These are phyloP conservation scores for Aspergillus ustus DNA, from an alignment of 2,329 filamentous ascomycete genomes.

Conservation along the genomic window DNA sequence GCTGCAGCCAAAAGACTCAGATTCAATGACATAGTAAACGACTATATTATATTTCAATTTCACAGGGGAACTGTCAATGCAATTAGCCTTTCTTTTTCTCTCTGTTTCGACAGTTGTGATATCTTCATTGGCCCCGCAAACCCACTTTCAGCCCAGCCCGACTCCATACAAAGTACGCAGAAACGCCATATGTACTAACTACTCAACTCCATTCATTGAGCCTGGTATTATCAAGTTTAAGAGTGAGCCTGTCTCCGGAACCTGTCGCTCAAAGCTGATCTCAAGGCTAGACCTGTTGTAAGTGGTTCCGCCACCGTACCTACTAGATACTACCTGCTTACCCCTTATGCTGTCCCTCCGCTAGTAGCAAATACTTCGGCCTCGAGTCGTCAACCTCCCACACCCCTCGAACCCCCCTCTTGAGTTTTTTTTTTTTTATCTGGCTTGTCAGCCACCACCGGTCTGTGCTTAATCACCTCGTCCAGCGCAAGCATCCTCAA, in stretches of 20 bases:
- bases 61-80: neutral
- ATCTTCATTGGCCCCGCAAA: conserved; percentile 13
- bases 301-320: neutral
- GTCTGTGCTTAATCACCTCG: neutral
- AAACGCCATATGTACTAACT: neutral
- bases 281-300: neutral
- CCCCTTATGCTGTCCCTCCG: conserved; percentile 2
- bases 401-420: conserved; percentile 7
- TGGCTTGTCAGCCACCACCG: conserved; percentile 6
- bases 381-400: neutral
- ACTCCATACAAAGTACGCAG: conserved; percentile 3
- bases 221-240: neutral
- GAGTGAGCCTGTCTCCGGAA: neutral
- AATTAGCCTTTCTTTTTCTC: conserved; percentile 1
- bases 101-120: conserved; percentile 1
- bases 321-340: neutral
- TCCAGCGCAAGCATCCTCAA: neutral
- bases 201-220: neutral
- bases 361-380: conserved; percentile 7
- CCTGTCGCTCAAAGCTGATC: neutral
- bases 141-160: conserved; percentile 4
- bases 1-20: neutral
- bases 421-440: neutral
- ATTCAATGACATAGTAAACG: neutral
- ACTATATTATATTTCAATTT: neutral